Evolutionary conservation across 495 filamentous ascomycete genomes (phyloP).

Genomic region (Lophiostoma macrostomum): DNA sequence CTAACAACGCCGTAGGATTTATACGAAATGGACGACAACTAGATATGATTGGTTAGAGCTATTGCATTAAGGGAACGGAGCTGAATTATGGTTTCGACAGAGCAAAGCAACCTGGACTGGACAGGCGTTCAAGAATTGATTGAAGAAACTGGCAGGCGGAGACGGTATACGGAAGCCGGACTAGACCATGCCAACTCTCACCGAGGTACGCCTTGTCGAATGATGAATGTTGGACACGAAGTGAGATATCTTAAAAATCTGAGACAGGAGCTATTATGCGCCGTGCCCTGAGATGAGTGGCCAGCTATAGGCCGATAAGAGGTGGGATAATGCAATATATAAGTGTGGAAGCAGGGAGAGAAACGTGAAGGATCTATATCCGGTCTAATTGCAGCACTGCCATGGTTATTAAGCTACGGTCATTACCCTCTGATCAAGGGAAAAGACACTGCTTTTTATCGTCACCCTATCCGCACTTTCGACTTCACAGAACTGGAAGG

Average conservation of each 20-base stretch:
- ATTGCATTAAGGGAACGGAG: conserved; percentile 12
- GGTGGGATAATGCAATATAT: background rate
- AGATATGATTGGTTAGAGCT: conserved; percentile 11
- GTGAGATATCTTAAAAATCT: background rate
- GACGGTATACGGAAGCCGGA: conserved; percentile 11
- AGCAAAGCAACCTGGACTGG: conserved; percentile 11
- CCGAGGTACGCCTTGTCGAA: conserved; percentile 10
- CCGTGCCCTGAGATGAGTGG: conserved; percentile 1
- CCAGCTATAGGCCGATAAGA: conserved; percentile 1
- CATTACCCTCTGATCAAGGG: conserved; percentile 8
- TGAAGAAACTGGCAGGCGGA: conserved; percentile 7
- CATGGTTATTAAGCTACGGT: conserved; percentile 27
- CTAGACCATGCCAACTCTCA: conserved; percentile 2
- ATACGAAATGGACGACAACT: conserved; percentile 14
- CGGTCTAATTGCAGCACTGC: conserved; percentile 2
- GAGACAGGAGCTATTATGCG: conserved; percentile 3
- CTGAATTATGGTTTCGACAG: conserved; percentile 11
- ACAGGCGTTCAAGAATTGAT: conserved; percentile 6
- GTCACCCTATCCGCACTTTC: conserved; percentile 1
- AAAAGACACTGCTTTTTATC: conserved; percentile 15
- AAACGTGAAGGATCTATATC: conserved; percentile 2
- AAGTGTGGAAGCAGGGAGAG: conserved; percentile 1
- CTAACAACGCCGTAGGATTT: conserved; percentile 10
- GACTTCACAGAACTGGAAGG: background rate
- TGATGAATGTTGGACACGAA: conserved; percentile 11